Conservation (phyloP, 73 alveolate genomes). For the Stentor coeruleus region DNA sequence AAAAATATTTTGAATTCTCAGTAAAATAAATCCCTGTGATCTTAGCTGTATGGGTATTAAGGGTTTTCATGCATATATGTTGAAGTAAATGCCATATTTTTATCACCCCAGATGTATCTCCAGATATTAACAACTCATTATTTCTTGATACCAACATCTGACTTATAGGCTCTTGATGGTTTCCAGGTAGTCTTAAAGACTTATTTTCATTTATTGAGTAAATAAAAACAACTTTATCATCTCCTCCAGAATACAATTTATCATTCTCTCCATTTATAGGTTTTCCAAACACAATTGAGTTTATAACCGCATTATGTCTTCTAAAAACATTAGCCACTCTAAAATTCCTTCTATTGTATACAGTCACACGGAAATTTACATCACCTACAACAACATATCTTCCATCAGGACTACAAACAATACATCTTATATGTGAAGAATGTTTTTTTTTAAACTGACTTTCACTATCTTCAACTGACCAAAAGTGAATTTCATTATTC, state of each 20-base stretch:
- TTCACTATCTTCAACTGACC: not conserved
- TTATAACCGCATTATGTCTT: not conserved
- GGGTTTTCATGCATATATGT: not conserved
- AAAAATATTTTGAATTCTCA: too few relatives aligned
- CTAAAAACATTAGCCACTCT: not conserved
- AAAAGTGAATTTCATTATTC: not conserved
- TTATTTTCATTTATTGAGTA: too few relatives aligned
- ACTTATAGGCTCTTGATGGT: not conserved
- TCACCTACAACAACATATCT: not conserved
- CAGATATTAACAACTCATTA: not conserved
- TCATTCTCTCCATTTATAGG: not conserved
- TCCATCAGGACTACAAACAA: not conserved
- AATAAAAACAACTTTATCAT: not conserved
- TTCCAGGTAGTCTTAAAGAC: not conserved
- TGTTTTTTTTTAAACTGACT: not conserved
- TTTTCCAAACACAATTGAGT: not conserved
- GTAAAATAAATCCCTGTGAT: not conserved
- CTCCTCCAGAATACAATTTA: not conserved
- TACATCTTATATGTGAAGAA: not conserved
- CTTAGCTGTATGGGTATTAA: not conserved
- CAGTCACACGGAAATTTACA: not conserved
- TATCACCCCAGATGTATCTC: not conserved
- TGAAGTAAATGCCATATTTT: not conserved
- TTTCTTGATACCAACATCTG: not conserved
- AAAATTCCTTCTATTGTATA: not conserved